Evolutionary conservation across 1,284 basidiomycete genomes (phyloP), one percentile per base, ranked within the genome.

Genomic region (Pseudozyma thailandica): DNA sequence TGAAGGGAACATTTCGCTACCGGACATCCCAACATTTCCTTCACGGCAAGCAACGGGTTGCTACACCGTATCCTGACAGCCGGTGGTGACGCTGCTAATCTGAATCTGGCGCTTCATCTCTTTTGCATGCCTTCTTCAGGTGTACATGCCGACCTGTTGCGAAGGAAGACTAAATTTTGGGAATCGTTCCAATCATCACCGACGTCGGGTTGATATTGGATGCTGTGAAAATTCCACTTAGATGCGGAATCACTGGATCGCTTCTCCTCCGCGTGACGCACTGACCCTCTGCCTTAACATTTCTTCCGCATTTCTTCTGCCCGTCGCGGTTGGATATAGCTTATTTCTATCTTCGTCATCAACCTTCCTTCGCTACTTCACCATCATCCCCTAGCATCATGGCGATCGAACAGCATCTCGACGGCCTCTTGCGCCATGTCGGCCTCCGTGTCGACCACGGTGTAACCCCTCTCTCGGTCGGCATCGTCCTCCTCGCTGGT

Each of bases 371-470:
- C 37, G 30, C 23, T 13, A 46, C 39, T 9, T 21, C 50, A 47
- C 16, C 51, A 48, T 21, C 42, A 30, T 7, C n/a, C 33, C 38
- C 27, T 2, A 18, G 13, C 46, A 50, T 48, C 47, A 42, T 71
- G 68, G 43, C 49, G 30, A 41, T 60, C 50, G 47, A 46, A 47
- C 56, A 71, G 35, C 38, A 55, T 8, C 4, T 73, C 30, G 64
- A 73, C 33, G 42, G 47, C 10, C 38, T 65, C 8, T 50, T 73
- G 56, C 65, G 71, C 41, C 64, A 73, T 20, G 56, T 73, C 12
- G 71, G 71, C 23, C 64, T 73, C 4, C 71, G 71, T 5, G 54
- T 73, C 26, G 64, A 73, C 50, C 71, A 73, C 31, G 57, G 55
- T 26, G 30, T 73, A 38, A 73, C 64, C 4, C 60, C 61, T 4